Conservation (phyloP, 129 eudicot species). For the Arctium minus region DNA sequence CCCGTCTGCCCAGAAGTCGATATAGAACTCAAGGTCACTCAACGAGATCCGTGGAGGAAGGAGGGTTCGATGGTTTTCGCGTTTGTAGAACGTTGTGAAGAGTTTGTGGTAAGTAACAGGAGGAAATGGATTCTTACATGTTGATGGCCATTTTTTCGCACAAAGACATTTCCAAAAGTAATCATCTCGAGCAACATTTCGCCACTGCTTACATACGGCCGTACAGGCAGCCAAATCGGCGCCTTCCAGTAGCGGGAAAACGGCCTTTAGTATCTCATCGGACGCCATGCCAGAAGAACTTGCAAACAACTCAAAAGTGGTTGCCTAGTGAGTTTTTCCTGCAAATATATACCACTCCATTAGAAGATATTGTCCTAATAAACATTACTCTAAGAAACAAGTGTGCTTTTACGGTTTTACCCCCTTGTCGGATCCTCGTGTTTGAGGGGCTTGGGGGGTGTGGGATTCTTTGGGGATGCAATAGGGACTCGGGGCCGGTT, state of each 20-base stretch:
- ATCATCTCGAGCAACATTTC: conserved; percentile 71
- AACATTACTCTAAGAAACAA: neutral
- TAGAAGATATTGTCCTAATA: neutral
- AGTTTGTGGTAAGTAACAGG: conserved; percentile 53
- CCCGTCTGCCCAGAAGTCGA: conserved; percentile 80
- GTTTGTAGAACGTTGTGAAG: conserved; percentile 55
- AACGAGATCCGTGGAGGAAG: conserved; percentile 79
- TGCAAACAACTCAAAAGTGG: neutral
- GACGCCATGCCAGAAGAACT: conserved; percentile 32
- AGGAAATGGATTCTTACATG: conserved; percentile 56
- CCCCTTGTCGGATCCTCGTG: neutral
- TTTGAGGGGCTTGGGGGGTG: too few species aligned
- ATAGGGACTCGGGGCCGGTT: too few species aligned
- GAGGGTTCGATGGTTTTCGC: conserved; percentile 40
- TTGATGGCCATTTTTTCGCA: conserved; percentile 82
- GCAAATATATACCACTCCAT: conserved; percentile 9
- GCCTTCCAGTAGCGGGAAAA: conserved; percentile 78
- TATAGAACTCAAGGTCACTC: conserved; percentile 70
- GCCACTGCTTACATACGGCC: conserved; percentile 82
- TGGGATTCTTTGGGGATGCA: too few species aligned
- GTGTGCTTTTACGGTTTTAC: neutral
- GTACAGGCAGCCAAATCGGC: conserved; percentile 75
- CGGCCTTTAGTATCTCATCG: conserved; percentile 69
- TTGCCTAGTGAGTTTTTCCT: conserved; percentile 21
- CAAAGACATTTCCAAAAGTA: conserved; percentile 91